Base-by-base conservation (phyloP, 2,329 filamentous ascomycete genomes). In the Paecilomyces sp. region DNA sequence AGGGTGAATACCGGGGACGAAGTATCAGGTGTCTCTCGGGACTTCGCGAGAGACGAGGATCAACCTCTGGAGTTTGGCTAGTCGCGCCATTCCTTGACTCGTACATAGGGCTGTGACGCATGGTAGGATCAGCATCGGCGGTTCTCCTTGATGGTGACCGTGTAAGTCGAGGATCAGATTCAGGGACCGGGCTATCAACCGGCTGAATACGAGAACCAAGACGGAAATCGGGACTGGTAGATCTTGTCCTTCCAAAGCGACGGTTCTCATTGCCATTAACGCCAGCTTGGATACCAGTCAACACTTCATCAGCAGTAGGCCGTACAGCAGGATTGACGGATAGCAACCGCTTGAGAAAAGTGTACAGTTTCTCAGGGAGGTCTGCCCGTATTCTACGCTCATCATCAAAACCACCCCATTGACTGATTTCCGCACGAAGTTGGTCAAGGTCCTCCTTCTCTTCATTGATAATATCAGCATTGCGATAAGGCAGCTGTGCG, bases 371-470 rank as follows among this genome's bases (percentile, higher is more conserved):
- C 4, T 91, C 83, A 0, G 94, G 94, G 0, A 99, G 79, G 67
- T 97, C 94, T 0, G 89, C 86, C 1, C 93, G 85, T 63, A 88
- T 83, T 36, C 87, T 82, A 34, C 86, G 83, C 65, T 90, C 88
- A 61, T 91, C 88, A 63, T 91, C 85, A 66, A 97, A 96, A 0
- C 94, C 94, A 58, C 86, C 80, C 94, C 94, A 99, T 34, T 83
- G 81, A 11, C 86, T 86, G 59, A 99, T 97, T 73, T 99, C 94
- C 2, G 83, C 88, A 51, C 92, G 86, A 31, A 99, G 81, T 64
- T 87, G 80, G 66, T 97, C 92, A 4, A 97, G 81, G 65, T 97
- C 92, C 71, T 99, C 94, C 58, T 91, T 87, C 70, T 97, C 93
- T 73, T 97, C 93, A 61, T 96, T 86, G 24, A 95, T 81, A 3